Evolutionary conservation across 2,329 filamentous ascomycete genomes (phyloP), one percentile per base, ranked within the genome.

Genomic region (Colletotrichum neosansevieriae): DNA sequence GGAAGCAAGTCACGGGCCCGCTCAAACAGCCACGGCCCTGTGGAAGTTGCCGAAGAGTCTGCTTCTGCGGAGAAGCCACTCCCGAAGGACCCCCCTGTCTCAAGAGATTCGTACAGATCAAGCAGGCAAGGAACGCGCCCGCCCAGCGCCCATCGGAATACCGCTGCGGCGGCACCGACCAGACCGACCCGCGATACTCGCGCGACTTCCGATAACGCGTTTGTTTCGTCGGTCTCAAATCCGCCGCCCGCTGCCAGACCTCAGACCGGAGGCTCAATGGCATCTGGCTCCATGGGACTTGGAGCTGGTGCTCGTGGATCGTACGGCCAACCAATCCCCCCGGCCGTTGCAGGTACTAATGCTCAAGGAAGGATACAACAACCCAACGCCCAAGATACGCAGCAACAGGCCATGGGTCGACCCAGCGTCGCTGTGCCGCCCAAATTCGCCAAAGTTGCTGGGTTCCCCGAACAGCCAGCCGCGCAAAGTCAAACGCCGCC

Each of bases 341-440:
- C 96, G 34, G 89, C 94, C 54, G 91, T 98, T 69, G 94, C 94
- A 56, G 91, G 92, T 73, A 96, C 94, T 59, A 97, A 96, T 78
- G 94, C 88, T 4, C 92, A 97, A 78, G 95, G 94, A 71, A 92
- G 92, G 71, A 94, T 98, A 74, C 92, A 96, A 72, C 95, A 97
- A 77, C 92, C 92, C 75, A 89, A 88, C 71, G 93, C 94, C 76
- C 88, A 88, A 57, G 94, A 95, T 36, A 92, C 91, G 19, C 85
- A 29, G 29, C 29, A 29, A 29, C 29, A 88, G 59, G 87, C 90
- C 13, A 86, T 91, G 56, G 77, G 89, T 82, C 81, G 91, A 79
- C 76, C 89, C 77, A 82, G 91, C 84, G 76, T 91, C 67, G 88
- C 79, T 75, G 85, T 85, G 72, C 87, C 84, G 64, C 79, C 82